These are phyloP conservation scores for Helotiales sp. DNA, from an alignment of 2,329 filamentous ascomycete genomes.

Conservation along the genomic window DNA sequence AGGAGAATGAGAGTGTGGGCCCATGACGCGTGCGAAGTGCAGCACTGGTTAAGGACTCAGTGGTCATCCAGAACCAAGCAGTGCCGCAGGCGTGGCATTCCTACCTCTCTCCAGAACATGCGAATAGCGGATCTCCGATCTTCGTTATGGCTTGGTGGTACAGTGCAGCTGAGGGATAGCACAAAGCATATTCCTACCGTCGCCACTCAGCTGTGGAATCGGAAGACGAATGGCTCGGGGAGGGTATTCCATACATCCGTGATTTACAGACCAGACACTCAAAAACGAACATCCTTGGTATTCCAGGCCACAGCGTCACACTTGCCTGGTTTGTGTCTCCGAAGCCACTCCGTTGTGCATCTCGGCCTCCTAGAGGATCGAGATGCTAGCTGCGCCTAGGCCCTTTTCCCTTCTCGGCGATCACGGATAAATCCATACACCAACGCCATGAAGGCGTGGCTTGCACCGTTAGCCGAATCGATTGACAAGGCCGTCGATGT, in stretches of 20 bases:
- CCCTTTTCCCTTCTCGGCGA: too few species aligned
- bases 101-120: background rate
- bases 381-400: too few species aligned
- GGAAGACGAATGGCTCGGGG: background rate
- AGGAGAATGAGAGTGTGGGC: too few species aligned
- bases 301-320: too few species aligned
- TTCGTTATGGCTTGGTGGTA: background rate
- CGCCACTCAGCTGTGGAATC: background rate
- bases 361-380: background rate
- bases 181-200: background rate
- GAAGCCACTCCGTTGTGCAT: background rate
- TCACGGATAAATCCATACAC: too few species aligned
- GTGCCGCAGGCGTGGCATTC: background rate
- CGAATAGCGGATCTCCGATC: background rate
- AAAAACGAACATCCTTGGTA: too few species aligned
- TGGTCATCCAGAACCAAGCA: too few species aligned
- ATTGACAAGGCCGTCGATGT: too few species aligned
- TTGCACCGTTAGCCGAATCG: too few species aligned
- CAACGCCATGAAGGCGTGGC: too few species aligned
- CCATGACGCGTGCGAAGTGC: too few species aligned
- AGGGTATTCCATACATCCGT: background rate
- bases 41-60: too few species aligned
- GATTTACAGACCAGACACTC: background rate
- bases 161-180: background rate
- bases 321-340: background rate